Percentiles rank a stretch among this genome's conserved stretches.
Conservation (phyloP, 345 rosid species). For the Camelina sativa region DNA sequence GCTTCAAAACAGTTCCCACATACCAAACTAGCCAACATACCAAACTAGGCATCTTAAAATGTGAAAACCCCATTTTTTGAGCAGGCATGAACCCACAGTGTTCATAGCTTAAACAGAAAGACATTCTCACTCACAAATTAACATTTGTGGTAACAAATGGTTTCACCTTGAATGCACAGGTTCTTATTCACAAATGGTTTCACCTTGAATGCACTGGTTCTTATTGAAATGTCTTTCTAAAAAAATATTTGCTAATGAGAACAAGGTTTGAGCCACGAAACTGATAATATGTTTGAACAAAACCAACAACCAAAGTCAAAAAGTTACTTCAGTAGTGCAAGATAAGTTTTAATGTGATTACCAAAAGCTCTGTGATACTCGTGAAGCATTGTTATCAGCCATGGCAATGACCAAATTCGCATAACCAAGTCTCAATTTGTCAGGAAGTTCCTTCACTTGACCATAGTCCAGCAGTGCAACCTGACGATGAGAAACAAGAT, state of each 20-base stretch:
- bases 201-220: neutral
- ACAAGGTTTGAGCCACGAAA: neutral
- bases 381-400: conserved; percentile 66
- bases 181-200: conserved; percentile 29
- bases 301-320: conserved; percentile 4
- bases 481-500: conserved; percentile 49
- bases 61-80: neutral
- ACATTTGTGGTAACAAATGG: conserved; percentile 5
- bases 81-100: neutral
- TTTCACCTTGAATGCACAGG: conserved; percentile 4
- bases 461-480: conserved; percentile 95
- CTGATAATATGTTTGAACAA: neutral
- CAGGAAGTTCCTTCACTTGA: conserved; percentile 96
- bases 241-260: neutral
- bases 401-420: conserved; percentile 90
- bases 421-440: conserved; percentile 79
- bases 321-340: conserved; percentile 12
- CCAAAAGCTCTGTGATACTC: conserved; percentile 78
- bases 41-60: neutral
- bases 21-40: neutral
- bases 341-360: conserved; percentile 36
- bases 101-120: neutral
- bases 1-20: neutral
- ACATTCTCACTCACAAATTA: neutral
- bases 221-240: neutral